phyloP scores from a whole-genome alignment of 441 rosid genomes.

The Geranium incanum region DNA sequence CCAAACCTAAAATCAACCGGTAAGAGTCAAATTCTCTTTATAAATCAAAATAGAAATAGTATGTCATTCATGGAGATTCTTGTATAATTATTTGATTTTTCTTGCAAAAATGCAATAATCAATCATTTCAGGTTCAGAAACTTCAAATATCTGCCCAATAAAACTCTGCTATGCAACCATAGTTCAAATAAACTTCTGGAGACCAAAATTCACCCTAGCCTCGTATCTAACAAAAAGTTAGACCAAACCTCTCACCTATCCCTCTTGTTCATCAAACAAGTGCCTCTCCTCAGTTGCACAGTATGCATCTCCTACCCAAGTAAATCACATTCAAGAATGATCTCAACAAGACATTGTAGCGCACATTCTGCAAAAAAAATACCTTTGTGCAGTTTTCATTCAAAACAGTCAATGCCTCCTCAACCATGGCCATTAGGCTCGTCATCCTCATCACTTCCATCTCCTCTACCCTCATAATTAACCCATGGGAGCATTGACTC shows the following conservation, averaged over 20 bases:
- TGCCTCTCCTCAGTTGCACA: background rate
- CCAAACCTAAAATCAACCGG: too few relatives aligned
- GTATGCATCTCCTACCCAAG: background rate
- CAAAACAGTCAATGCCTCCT: background rate
- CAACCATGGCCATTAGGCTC: constrained; percentile 28
- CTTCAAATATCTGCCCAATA: too few relatives aligned
- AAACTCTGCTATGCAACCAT: too few relatives aligned
- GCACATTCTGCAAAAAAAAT: background rate
- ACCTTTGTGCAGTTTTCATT: background rate
- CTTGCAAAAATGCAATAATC: too few relatives aligned
- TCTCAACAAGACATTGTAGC: background rate
- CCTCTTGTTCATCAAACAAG: background rate
- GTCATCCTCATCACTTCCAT: constrained; percentile 35
- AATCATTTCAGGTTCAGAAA: too few relatives aligned
- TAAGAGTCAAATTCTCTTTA: too few relatives aligned
- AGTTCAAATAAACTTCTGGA: background rate
- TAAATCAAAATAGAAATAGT: too few relatives aligned
- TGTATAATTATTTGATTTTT: too few relatives aligned
- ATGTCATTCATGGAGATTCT: too few relatives aligned
- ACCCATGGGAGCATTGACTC: constrained; percentile 81
- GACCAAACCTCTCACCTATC: background rate
- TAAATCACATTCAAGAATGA: background rate
- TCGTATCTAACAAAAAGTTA: background rate
- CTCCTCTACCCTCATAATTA: constrained; percentile 43
- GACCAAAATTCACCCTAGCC: too few relatives aligned